These are phyloP conservation scores for Phytophthora colocasiae DNA, from an alignment of 352 stramenopile genomes.

Conservation along the genomic window DNA sequence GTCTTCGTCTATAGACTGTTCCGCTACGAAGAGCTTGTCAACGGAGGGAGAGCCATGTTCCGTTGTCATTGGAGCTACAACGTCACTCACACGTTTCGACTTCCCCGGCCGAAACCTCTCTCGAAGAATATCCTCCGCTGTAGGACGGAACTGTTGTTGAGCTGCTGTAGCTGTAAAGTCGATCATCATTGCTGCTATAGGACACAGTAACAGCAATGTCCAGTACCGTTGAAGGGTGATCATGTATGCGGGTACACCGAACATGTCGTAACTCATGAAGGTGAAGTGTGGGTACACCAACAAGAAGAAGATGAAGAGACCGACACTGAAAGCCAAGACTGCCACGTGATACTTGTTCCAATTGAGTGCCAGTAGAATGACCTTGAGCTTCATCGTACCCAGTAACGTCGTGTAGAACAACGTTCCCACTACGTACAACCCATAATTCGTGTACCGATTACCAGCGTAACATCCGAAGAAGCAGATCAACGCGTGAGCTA, in stretches of 20 bases:
- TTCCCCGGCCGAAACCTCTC: conserved; percentile 42
- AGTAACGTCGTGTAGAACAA: conserved; percentile 75
- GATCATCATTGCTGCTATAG: conserved; percentile 49
- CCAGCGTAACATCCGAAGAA: conserved; percentile 61
- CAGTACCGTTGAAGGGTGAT: conserved; percentile 56
- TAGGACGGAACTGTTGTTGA: conserved; percentile 62
- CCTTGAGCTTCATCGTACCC: conserved; percentile 76
- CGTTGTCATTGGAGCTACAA: conserved; percentile 22
- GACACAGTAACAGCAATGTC: conserved; percentile 60
- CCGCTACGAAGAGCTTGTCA: conserved; percentile 38
- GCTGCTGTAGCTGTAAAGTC: conserved; percentile 49
- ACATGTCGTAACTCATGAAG: conserved; percentile 79
- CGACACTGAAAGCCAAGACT: conserved; percentile 61
- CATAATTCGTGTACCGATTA: conserved; percentile 28
- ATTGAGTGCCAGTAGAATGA: conserved; percentile 63
- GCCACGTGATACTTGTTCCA: conserved; percentile 71
- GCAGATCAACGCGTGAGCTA: conserved; percentile 61
- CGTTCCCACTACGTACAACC: conserved; percentile 62
- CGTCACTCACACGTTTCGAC: conserved; percentile 27
- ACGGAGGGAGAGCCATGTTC: conserved; percentile 7
- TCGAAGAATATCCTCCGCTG: conserved; percentile 67
- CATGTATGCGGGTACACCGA: conserved; percentile 56
- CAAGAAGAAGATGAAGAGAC: conserved; percentile 75
- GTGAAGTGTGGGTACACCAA: conserved; percentile 66
- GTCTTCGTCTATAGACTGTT: conserved; percentile 25